A percentile compares a stretch with the other conserved stretches of the same genome.
Conservation (phyloP, 2,329 filamentous ascomycete genomes). For the Verticillium albo-atrum region DNA sequence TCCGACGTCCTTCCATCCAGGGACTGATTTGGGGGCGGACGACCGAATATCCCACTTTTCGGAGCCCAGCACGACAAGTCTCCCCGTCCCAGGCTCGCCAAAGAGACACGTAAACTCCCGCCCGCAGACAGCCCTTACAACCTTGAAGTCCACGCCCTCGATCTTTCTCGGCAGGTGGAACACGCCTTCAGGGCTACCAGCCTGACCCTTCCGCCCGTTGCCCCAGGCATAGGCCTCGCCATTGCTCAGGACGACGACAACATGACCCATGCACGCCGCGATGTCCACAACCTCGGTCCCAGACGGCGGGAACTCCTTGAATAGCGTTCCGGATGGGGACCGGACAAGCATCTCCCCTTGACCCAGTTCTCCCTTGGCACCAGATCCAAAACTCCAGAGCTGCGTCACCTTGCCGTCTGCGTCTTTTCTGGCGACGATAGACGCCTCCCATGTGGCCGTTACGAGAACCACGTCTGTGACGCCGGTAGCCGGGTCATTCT, state of each 20-base stretch:
- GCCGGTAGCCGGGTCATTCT: slow-evolving; percentile 21
- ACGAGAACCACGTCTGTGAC: slow-evolving; percentile 31
- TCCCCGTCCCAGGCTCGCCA: slow-evolving; percentile 47
- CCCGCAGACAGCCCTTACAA: slow-evolving; percentile 67
- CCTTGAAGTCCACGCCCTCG: slow-evolving; percentile 53
- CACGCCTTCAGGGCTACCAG: slow-evolving; percentile 56
- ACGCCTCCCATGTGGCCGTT: slow-evolving; percentile 76
- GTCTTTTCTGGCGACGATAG: slow-evolving; percentile 54
- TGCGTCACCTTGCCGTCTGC: slow-evolving; percentile 33
- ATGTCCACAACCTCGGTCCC: slow-evolving; percentile 58
- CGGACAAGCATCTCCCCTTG: slow-evolving; percentile 49
- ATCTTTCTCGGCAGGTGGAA: slow-evolving; percentile 60
- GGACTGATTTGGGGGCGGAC: slow-evolving; percentile 46
- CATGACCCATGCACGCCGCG: slow-evolving; percentile 73
- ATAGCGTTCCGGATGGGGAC: slow-evolving; percentile 39
- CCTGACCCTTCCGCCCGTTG: slow-evolving; percentile 77
- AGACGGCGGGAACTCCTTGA: slow-evolving; percentile 61
- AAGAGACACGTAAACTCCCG: slow-evolving; percentile 81
- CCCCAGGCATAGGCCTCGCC: slow-evolving; percentile 88
- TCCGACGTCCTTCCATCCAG: slow-evolving; percentile 62
- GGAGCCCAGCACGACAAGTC: slow-evolving; percentile 64
- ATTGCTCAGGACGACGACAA: slow-evolving; percentile 66
- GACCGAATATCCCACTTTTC: slow-evolving; percentile 68
- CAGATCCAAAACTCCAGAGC: slow-evolving; percentile 62
- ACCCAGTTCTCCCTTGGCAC: slow-evolving; percentile 69